Conservation (phyloP, 768 basidiomycete genomes). For the Tremella yokohamensis region DNA sequence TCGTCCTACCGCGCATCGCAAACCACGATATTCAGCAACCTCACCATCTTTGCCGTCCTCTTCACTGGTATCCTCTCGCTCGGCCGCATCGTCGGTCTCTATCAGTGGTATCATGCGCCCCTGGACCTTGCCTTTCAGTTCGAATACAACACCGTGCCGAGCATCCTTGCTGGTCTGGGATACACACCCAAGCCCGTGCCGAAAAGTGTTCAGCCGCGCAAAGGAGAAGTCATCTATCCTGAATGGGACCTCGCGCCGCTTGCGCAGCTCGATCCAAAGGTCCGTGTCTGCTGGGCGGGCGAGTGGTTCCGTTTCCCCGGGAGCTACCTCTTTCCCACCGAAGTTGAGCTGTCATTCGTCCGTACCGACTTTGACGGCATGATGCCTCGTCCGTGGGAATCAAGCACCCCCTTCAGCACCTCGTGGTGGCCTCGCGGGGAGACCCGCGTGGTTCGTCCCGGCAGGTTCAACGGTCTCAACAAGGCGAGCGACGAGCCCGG, state of each 20-base stretch:
- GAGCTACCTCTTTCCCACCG: conserved; percentile 80
- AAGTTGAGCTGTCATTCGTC: conserved; percentile 77
- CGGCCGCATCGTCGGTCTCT: conserved; percentile 74
- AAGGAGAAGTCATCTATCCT: conserved; percentile 60
- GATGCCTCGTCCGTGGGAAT: conserved; percentile 75
- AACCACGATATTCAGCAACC: conserved; percentile 71
- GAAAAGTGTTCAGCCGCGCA: conserved; percentile 47
- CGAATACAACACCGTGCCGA: conserved; percentile 74
- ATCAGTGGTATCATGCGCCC: conserved; percentile 87
- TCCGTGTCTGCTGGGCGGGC: conserved; percentile 81
- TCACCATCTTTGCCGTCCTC: conserved; percentile 70
- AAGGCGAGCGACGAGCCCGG: conserved; percentile 61
- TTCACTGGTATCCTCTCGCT: conserved; percentile 67
- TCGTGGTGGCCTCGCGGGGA: conserved; percentile 61
- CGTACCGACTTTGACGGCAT: conserved; percentile 88
- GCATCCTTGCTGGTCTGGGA: conserved; percentile 59
- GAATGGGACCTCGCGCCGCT: conserved; percentile 58
- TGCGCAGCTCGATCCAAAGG: conserved; percentile 58
- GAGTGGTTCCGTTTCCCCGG: conserved; percentile 97
- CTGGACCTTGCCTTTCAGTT: conserved; percentile 67
- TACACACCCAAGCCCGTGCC: conserved; percentile 47
- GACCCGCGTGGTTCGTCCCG: conserved; percentile 61
- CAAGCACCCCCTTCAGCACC: conserved; percentile 41
- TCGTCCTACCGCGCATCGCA: conserved; percentile 79
- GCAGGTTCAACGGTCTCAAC: conserved; percentile 79